Evolutionary conservation across 352 stramenopile genomes (phyloP).

Genomic region (Globisporangium yorkense): DNA sequence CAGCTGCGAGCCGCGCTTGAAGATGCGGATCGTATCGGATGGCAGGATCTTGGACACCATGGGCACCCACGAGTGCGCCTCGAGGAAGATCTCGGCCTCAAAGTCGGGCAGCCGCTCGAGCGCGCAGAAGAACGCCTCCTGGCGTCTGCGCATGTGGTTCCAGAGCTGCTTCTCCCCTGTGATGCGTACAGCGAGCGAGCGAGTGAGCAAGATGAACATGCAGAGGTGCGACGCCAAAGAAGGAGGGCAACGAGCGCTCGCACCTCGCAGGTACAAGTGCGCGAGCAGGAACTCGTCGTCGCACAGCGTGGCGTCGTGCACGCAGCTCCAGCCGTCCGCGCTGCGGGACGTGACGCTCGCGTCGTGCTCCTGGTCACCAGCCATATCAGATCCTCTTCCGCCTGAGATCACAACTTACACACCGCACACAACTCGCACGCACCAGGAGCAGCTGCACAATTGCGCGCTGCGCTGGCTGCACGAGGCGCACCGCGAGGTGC

Average conservation of each 20-base stretch:
- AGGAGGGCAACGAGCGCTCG: background rate
- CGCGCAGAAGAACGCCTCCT: slow-evolving; percentile 55
- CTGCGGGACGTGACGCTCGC: slow-evolving; percentile 30
- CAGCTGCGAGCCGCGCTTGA: slow-evolving; percentile 62
- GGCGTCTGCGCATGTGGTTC: slow-evolving; percentile 30
- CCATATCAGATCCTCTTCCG: background rate
- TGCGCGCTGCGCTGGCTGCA: slow-evolving; percentile 48
- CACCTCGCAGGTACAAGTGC: slow-evolving; percentile 49
- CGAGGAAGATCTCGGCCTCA: slow-evolving; percentile 73
- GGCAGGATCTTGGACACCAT: slow-evolving; percentile 74
- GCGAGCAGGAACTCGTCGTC: slow-evolving; percentile 75
- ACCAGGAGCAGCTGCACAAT: slow-evolving; percentile 63
- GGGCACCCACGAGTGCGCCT: slow-evolving; percentile 77
- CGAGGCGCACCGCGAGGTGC: slow-evolving; percentile 63
- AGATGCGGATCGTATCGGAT: slow-evolving; percentile 66
- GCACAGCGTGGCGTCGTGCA: slow-evolving; percentile 66
- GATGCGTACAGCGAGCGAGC: background rate
- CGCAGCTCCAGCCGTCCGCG: slow-evolving; percentile 60
- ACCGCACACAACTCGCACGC: background rate
- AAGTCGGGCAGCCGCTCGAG: slow-evolving; percentile 70
- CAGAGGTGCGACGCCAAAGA: background rate
- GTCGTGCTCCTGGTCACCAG: slow-evolving; percentile 22
- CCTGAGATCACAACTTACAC: no score
- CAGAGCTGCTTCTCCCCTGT: slow-evolving; percentile 59
- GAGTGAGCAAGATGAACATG: background rate